Evolutionary conservation across 192 early-diverging fungal species (phyloP).

Genomic region (Coemansia sp.): DNA sequence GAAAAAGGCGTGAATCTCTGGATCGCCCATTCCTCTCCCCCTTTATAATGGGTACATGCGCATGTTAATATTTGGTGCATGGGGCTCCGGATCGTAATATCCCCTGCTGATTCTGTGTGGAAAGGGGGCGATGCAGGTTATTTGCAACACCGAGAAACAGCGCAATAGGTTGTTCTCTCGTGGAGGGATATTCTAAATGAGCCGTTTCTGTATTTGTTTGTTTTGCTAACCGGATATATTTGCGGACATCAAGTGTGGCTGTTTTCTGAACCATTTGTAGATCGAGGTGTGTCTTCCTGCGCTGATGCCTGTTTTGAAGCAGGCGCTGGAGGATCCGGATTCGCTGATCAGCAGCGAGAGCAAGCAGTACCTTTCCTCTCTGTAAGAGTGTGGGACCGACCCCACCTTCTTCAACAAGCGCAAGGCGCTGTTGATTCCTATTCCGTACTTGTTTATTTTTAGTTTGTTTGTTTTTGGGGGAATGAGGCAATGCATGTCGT

Average conservation of each 20-base stretch:
- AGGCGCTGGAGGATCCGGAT: slow-evolving; percentile 44
- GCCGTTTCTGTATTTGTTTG: background rate
- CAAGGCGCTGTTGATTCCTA: too few relatives aligned
- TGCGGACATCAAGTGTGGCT: background rate
- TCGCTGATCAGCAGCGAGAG: slow-evolving; percentile 50
- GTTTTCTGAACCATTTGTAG: slow-evolving; percentile 20
- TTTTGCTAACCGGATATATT: background rate
- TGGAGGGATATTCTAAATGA: background rate
- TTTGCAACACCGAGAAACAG: background rate
- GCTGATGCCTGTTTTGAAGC: slow-evolving; percentile 48
- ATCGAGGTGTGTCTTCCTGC: slow-evolving; percentile 38
- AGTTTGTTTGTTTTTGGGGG: background rate
- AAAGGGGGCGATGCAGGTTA: background rate
- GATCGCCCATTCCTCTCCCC: background rate
- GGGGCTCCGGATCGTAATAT: background rate
- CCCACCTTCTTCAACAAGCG: background rate
- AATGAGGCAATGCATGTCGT: background rate
- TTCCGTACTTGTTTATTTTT: background rate
- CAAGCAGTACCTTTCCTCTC: slow-evolving; percentile 40
- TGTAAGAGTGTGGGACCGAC: slow-evolving; percentile 9
- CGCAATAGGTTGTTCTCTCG: background rate
- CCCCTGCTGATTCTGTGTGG: background rate
- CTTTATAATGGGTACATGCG: background rate
- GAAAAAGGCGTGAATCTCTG: slow-evolving; percentile 4
- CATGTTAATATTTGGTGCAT: slow-evolving; percentile 7